phyloP scores from a whole-genome alignment of 148 eudicot genomes.

The Rhododendron williamsianum region DNA sequence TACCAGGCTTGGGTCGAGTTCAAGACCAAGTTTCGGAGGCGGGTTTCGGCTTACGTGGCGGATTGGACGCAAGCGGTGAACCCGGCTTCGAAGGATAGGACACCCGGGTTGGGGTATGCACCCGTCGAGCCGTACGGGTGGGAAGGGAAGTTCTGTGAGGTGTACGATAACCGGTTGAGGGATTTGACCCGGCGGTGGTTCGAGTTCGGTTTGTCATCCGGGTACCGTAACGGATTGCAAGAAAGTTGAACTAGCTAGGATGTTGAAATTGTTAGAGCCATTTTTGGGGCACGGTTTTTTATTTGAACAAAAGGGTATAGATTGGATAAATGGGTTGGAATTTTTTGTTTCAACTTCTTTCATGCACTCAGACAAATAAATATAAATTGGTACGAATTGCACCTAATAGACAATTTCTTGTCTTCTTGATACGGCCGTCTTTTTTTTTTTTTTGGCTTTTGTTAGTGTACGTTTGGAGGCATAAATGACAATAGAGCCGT shows the following conservation, averaged over 20 bases:
- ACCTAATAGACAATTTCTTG: no score
- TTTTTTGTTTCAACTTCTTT: neutral
- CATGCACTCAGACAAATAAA: neutral
- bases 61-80: constrained; percentile 60
- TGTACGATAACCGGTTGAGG: constrained; percentile 43
- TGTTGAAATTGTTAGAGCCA: neutral
- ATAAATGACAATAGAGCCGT: no score
- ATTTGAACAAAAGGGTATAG: neutral
- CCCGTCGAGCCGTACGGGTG: constrained; percentile 58
- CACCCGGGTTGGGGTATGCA: constrained; percentile 64
- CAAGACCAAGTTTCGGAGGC: constrained; percentile 56
- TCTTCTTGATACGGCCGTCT: no score
- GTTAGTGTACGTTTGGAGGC: no score
- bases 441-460: no score
- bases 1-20: constrained; percentile 88
- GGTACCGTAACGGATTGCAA: constrained; percentile 47
- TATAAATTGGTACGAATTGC: no score
- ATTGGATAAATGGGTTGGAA: neutral
- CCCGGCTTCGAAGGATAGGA: constrained; percentile 53
- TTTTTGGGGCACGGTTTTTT: constrained; percentile 10
- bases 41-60: constrained; percentile 75
- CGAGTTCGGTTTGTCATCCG: constrained; percentile 18
- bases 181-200: constrained; percentile 52
- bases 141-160: constrained; percentile 61
- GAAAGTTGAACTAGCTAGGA: neutral